A percentile compares a stretch with the other conserved stretches of the same genome.
phyloP scores from a whole-genome alignment of 2,329 filamentous ascomycete species.

The Arthrinium puccinioides region DNA sequence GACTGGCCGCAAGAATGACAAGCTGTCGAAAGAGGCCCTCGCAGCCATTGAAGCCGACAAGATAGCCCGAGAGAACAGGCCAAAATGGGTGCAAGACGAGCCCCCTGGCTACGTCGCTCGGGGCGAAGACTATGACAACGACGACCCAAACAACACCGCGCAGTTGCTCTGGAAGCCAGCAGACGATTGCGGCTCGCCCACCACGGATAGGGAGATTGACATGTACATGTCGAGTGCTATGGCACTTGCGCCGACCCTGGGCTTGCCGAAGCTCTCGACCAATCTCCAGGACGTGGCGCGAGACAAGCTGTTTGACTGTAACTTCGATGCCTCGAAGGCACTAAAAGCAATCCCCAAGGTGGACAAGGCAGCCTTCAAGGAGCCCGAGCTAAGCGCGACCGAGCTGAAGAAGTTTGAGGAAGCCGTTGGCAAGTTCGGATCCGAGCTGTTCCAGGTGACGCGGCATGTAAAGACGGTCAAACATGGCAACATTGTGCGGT shows the following conservation, averaged over 20 bases:
- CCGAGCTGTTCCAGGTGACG: conserved; percentile 76
- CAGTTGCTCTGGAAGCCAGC: conserved; percentile 75
- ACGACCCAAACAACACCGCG: conserved; percentile 69
- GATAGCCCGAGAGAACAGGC: conserved; percentile 68
- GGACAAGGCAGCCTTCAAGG: conserved; percentile 69
- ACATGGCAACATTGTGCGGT: conserved; percentile 76
- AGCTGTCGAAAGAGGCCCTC: conserved; percentile 70
- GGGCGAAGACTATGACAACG: conserved; percentile 67
- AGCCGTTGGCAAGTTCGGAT: conserved; percentile 81
- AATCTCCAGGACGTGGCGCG: conserved; percentile 84
- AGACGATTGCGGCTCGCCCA: conserved; percentile 37
- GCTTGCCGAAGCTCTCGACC: conserved; percentile 66
- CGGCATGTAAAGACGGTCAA: conserved; percentile 79
- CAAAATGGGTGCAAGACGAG: conserved; percentile 91
- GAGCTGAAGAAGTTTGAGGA: conserved; percentile 91
- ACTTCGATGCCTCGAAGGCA: conserved; percentile 65
- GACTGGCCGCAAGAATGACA: conserved; percentile 69
- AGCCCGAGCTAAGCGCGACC: conserved; percentile 69
- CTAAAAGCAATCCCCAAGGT: conserved; percentile 61
- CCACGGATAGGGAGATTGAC: conserved; percentile 54
- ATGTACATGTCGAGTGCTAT: conserved; percentile 69
- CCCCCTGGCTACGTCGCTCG: conserved; percentile 78
- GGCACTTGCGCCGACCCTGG: conserved; percentile 47
- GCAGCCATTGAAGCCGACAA: conserved; percentile 79
- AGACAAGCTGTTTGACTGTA: conserved; percentile 62